Percentiles rank a stretch among this genome's conserved stretches.
These are phyloP conservation scores for Sclerotinia spermophila DNA, from an alignment of 2,329 filamentous ascomycete genomes.

Conservation along the genomic window DNA sequence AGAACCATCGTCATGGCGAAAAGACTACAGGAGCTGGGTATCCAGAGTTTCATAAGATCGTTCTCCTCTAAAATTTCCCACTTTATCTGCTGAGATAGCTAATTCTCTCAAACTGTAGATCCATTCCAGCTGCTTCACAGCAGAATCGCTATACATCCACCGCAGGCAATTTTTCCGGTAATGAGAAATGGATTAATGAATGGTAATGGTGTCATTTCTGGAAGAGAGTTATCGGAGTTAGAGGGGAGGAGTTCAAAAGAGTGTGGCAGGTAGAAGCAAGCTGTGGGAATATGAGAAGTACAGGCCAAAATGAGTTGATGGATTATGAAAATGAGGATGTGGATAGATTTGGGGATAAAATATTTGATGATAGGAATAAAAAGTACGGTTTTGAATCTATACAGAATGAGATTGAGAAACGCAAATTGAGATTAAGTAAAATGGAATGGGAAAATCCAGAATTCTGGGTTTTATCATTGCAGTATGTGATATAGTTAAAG, in stretches of 20 bases:
- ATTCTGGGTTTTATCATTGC: accelerated
- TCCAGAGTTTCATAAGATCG: not conserved
- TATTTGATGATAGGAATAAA: not conserved
- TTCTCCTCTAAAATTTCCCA: not conserved
- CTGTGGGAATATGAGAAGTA: no score
- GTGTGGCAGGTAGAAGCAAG: no score
- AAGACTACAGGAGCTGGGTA: not conserved
- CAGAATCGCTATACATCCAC: not conserved
- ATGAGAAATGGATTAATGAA: no score
- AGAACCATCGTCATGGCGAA: not conserved
- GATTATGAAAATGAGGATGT: not conserved
- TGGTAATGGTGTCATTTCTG: no score
- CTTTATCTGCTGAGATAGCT: not conserved
- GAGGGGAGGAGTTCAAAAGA: not conserved
- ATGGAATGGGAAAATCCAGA: not conserved
- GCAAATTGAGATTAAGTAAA: not conserved
- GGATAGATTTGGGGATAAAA: no score
- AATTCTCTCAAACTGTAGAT: not conserved
- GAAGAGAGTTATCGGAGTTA: no score
- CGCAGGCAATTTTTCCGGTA: no score
- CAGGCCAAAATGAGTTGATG: not conserved
- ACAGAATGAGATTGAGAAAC: not conserved
- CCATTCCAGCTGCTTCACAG: not conserved
- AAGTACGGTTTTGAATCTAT: not conserved
- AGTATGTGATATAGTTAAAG: not conserved